Evolutionary conservation across 1,284 basidiomycete species (phyloP), one percentile per base, ranked within the genome.

Genomic region (Serendipita sp.): DNA sequence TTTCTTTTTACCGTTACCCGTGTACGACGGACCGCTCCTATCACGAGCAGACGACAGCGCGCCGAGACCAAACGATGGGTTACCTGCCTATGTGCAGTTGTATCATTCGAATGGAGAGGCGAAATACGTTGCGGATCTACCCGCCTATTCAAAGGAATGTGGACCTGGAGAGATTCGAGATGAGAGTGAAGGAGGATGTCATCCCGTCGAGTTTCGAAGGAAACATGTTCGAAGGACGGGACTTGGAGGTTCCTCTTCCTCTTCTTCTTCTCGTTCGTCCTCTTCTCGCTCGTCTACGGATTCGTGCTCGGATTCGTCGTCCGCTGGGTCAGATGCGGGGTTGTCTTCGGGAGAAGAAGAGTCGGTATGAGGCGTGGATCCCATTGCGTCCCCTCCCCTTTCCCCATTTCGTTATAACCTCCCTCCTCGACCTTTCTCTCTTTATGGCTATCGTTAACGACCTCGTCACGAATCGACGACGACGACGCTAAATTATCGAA

Each of bases 41-140:
- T 53, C 22, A 13, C 12, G 49, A 22, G 22, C 22, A 1, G 22
- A 22, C 22, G 22, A 22, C 22, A 22, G 22, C 22, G 22, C 22
- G 12, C 26, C 8, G 49, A 29, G 49, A 13, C 15, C 49, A 10
- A 13, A 53, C 13, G 49, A 13, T 26, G 49, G 49, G 12, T 79
- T 89, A 13, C 88, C 88, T 1, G 78, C 83, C 2, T 91, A 91
- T 69, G 87, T 84, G 1, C 84, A 88, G 65, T 76, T 91, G 17
- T 91, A 83, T 71, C 74, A 89, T 68, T 69, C 76, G 26, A 85
- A 87, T 67, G 88, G 88, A 17, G 82, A 87, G 72, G 76, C 86
- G 53, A 85, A 89, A 68, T 78, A 81, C 66, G 80, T 78, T 13
- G 72, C 73, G n/a, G 86, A 83, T 10, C 72, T 88, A 22, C 87